Evolutionary conservation across 768 basidiomycete species (phyloP).

Genomic region (Pisolithus tinctorius): DNA sequence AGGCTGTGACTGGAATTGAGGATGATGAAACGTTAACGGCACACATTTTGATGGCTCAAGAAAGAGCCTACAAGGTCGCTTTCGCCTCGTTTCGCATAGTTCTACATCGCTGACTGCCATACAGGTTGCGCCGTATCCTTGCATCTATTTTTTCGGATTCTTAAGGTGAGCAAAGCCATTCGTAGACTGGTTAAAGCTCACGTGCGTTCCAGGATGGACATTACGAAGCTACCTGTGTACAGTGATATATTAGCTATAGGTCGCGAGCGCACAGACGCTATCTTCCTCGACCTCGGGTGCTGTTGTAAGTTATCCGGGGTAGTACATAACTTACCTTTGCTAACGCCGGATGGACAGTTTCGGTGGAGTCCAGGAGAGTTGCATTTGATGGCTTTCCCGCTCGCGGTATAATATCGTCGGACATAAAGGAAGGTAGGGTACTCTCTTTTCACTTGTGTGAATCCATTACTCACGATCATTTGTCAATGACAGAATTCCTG

Average conservation of each 20-base stretch:
- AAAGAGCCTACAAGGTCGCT: conserved; percentile 19
- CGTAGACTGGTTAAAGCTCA: not conserved
- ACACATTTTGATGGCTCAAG: conserved; percentile 22
- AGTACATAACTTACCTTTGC: not conserved
- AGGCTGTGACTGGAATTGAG: conserved; percentile 18
- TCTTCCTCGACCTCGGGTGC: conserved; percentile 37
- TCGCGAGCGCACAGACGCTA: conserved; percentile 24
- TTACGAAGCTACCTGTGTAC: conserved; percentile 3
- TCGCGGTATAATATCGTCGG: conserved; percentile 26
- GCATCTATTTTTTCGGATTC: conserved; percentile 19
- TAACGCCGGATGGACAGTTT: conserved; percentile 18
- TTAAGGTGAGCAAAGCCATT: conserved; percentile 6
- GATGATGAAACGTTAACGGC: conserved; percentile 18
- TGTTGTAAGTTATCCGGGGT: conserved; percentile 25
- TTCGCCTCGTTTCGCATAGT: not conserved
- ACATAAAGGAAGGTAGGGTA: conserved; percentile 26
- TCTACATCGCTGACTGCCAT: not conserved
- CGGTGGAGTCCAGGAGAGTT: conserved; percentile 30
- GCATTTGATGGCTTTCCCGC: conserved; percentile 33
- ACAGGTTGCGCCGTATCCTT: conserved; percentile 13
- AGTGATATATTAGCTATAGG: conserved; percentile 25
- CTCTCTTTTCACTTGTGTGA: not conserved
- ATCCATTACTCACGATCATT: not conserved
- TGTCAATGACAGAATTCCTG: conserved; percentile 44
- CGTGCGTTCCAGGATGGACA: not conserved